Base-by-base conservation (phyloP, 139 green algal genomes). In the Edaphochlamys debaryana region DNA sequence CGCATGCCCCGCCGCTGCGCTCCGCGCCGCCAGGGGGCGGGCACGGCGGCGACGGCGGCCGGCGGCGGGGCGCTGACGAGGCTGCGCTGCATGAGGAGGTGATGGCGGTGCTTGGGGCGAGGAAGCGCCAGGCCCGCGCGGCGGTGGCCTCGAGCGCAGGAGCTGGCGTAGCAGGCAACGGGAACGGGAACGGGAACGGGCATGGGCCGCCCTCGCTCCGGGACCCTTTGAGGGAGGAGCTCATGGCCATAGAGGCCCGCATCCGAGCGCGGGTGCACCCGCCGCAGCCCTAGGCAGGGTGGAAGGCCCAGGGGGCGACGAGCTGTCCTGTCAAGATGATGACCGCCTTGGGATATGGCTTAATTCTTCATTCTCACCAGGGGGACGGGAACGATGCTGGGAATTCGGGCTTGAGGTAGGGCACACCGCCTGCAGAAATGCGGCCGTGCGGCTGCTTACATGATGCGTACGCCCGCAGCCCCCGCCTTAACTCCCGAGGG, bases 81-180 rank as follows among this genome's bases (percentile, higher is more conserved):
- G 76, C 42, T 3, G 76, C 76, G 62, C 63, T 82, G 42, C 76
- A 73, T 29, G 34, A 36, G 32, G 76, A 82, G 42, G 76, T 82
- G 25, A 32, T 82, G 32, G 41, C 76, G 25, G 76, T 82, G 76
- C 76, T 82, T 22, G 76, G 76, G 3, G 76, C 76, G 6, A 62
- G 76, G 22, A 82, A 73, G 64, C 76, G 75, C 3, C 75, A 80
- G 40, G 56, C 67, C 5, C 56, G 69, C 38, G 22, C 38, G 1
- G 48, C 23, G 23, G 37, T 17, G 40, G 4, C 27, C n/a, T 37
- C 13, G 48, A 66, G 48, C 15, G 73, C 27, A 17, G 37, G 27
- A 1, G 54, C 11, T 15, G 69, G 42, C 42, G 69, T 0, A 17
- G 60, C 19, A 29, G 41, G 40, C 40, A 3, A n/a, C 62, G 30